Base-by-base conservation (phyloP, 768 basidiomycete species). In the Leccinum obscurum region DNA sequence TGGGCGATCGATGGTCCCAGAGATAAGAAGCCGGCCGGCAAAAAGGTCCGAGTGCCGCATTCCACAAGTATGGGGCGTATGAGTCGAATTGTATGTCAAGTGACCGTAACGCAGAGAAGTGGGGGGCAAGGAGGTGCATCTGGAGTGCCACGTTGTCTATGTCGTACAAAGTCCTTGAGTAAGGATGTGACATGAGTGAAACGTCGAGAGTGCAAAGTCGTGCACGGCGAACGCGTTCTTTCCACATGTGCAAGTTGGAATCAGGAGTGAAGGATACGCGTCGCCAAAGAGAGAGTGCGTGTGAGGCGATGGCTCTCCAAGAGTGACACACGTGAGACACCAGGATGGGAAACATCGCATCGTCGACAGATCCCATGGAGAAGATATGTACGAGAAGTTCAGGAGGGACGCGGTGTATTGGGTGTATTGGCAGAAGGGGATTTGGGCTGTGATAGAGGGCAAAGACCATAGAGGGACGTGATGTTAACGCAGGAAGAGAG, bases 381-480 rank as follows among this genome's bases (percentile, higher is more conserved):
- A 92, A 90, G 53, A 90, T 81, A 60, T 83, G 80, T 39, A 84
- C 76, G 41, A 91, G 78, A 17, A 92, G 70, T 68, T 92, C 89
- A 32, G 76, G 73, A 9, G 89, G 89, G 50, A 91, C 81, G 26
- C 70, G 68, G 60, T 80, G 80, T 56, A 90, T 84, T 61, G 81
- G 79, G 64, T 87, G 86, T 10, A 70, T 53, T 69, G 74, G 54
- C n/a, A 59, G 56, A 50, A 63, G 67, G 49, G 63, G 62, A 30
- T 67, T 65, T n/a, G 63, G 39, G 24, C 59, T 59, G 46, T 59
- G 65, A 52, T 73, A 70, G 52, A 73, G 65, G 56, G 69, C 61
- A 39, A 69, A 57, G 15, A 63, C 54, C 65, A 73, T 73, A 15
- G 72, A 70, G 3, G 72, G 73, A 14, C 66, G 67, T 54, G 68